Evolutionary conservation across 257 asterid genomes (phyloP).

Genomic region (Fraxinus anomala): DNA sequence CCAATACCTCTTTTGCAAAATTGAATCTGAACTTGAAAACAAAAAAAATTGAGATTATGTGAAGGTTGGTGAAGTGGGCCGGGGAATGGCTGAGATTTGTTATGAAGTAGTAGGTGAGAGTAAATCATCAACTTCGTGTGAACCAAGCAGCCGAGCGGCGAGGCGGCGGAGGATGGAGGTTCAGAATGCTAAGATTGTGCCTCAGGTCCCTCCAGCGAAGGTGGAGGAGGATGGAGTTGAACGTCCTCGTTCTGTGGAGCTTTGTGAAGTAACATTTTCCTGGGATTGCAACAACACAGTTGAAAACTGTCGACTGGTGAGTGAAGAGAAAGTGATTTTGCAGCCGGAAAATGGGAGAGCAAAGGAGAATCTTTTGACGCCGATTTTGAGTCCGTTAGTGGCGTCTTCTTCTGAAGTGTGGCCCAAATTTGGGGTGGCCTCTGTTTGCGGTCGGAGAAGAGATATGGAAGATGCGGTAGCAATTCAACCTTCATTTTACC

Average conservation of each 20-base stretch:
- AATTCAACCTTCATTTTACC: slow-evolving; percentile 55
- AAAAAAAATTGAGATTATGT: not conserved
- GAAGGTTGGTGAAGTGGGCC: not conserved
- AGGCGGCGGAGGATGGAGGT: slow-evolving; percentile 63
- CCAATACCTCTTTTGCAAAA: not conserved
- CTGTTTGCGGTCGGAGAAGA: slow-evolving; percentile 69
- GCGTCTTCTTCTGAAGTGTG: not conserved
- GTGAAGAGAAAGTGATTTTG: not conserved
- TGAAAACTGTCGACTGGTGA: slow-evolving; percentile 19
- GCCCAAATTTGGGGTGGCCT: slow-evolving; percentile 61
- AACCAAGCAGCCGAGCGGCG: slow-evolving; percentile 39
- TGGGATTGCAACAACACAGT: slow-evolving; percentile 32
- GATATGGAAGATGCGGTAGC: slow-evolving; percentile 87
- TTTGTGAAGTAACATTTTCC: slow-evolving; percentile 6
- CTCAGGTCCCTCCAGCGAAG: slow-evolving; percentile 12
- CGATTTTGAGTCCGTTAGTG: slow-evolving; percentile 19
- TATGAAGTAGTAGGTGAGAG: slow-evolving; percentile 43
- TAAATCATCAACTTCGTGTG: slow-evolving; percentile 40
- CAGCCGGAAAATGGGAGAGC: not conserved
- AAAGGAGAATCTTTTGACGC: slow-evolving; percentile 15
- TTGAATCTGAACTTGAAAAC: not conserved
- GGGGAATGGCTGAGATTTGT: slow-evolving; percentile 67
- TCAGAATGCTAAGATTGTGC: slow-evolving; percentile 35
- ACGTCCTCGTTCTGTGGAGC: slow-evolving; percentile 39
- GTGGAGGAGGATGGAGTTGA: slow-evolving; percentile 24